Conservation (phyloP, 345 rosid species). For the Arabis alpina region DNA sequence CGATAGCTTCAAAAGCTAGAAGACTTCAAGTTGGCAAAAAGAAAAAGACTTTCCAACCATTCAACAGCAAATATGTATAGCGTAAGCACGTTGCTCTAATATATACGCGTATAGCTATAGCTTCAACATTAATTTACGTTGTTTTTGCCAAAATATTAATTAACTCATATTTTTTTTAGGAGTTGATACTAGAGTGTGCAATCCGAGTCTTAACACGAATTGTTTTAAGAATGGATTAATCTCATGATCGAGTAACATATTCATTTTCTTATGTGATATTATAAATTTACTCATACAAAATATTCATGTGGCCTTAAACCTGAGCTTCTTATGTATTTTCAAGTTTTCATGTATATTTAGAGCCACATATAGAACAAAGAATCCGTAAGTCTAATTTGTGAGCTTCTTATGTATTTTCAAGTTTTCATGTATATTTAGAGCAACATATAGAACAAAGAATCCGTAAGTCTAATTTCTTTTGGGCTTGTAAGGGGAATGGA, state of each 20-base stretch:
- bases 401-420: no score
- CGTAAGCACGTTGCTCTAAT: conserved; percentile 46
- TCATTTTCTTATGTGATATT: no score
- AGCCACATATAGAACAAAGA: neutral
- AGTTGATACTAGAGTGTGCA: conserved; percentile 13
- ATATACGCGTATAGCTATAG: neutral
- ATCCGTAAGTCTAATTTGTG: neutral
- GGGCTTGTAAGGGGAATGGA: conserved; percentile 5
- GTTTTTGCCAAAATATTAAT: conserved; percentile 4
- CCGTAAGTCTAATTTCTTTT: neutral
- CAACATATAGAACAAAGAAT: neutral
- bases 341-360: neutral
- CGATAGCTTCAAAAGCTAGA: conserved; percentile 44
- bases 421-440: neutral
- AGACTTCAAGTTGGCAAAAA: conserved; percentile 49
- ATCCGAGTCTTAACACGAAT: neutral
- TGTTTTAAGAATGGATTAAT: no score
- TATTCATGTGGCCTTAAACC: no score
- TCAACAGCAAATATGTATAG: conserved; percentile 53
- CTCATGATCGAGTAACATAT: no score
- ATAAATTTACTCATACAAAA: no score
- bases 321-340: no score
- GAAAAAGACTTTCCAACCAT: conserved; percentile 84
- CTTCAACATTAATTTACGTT: conserved; percentile 3
- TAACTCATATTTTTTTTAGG: neutral